phyloP scores from a whole-genome alignment of 192 early-diverging fungal genomes.

The Coemansia sp. region DNA sequence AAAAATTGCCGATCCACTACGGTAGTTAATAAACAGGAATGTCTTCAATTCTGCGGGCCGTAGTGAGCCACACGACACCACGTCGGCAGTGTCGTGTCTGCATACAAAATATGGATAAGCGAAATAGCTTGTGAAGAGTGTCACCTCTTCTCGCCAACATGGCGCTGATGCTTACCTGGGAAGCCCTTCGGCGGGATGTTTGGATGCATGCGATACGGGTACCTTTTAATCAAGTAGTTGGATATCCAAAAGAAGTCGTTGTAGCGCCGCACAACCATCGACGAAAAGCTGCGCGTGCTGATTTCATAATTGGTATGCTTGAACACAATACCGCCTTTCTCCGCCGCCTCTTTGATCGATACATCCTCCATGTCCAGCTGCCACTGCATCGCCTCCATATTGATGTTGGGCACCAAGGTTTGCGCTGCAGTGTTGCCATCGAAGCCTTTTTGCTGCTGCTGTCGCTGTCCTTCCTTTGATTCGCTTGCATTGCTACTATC shows the following conservation, averaged over 20 bases:
- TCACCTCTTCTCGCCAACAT: background rate
- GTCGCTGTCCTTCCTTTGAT: slow-evolving; percentile 33
- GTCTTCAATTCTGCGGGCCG: slow-evolving; percentile 5
- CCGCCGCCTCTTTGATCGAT: slow-evolving; percentile 52
- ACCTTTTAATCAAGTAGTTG: slow-evolving; percentile 72
- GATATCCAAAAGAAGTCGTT: slow-evolving; percentile 90
- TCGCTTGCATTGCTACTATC: slow-evolving; percentile 4
- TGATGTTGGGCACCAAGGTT: slow-evolving; percentile 32
- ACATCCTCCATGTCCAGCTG: slow-evolving; percentile 56
- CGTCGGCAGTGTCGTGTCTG: background rate
- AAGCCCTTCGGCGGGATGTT: slow-evolving; percentile 87
- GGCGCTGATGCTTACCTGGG: slow-evolving; percentile 58
- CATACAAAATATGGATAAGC: background rate
- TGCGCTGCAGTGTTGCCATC: slow-evolving; percentile 3
- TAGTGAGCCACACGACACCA: background rate
- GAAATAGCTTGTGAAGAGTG: background rate
- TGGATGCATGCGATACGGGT: slow-evolving; percentile 78
- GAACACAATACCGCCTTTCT: slow-evolving; percentile 64
- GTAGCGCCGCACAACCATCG: slow-evolving; percentile 75
- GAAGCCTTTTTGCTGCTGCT: slow-evolving; percentile 5
- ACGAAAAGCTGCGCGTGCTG: slow-evolving; percentile 61
- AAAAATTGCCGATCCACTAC: slow-evolving; percentile 59
- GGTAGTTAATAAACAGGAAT: slow-evolving; percentile 15
- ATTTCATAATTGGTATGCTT: slow-evolving; percentile 89
- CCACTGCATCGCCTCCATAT: slow-evolving; percentile 52